Base-by-base conservation (phyloP, 441 rosid genomes). In the Raphanus hybrid region DNA sequence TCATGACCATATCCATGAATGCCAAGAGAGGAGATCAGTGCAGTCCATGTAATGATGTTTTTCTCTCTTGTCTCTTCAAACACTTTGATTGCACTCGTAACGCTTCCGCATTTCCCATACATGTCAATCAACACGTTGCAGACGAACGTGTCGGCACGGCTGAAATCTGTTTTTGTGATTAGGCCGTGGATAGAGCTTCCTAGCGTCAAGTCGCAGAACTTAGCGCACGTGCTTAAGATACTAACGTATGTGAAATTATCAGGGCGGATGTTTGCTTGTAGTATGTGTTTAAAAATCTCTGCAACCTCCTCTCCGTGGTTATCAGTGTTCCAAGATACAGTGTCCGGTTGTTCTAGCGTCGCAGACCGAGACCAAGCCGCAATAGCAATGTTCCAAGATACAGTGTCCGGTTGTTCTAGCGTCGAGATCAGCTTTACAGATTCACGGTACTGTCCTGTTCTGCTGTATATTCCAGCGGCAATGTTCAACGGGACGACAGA, bases 101-200 rank as follows among this genome's bases (percentile, higher is more conserved):
- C 1, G 84, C 82, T 80, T 58, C 97, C 98, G 64, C 97, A 92
- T 84, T 92, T 92, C 82, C 97, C 95, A 77, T 94, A 89, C 97
- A 94, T 91, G 85, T 88, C 91, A 80, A 93, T 83, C 74, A 93
- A 37, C 20, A 89, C 59, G 76, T 94, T 92, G 83, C 85, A 86
- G 26, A 88, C 86, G 60, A 89, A 85, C 55, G 86, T 45, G 78
- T 92, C 98, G 6, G 78, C 83, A 0, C 23, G 37, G 68, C 68
- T 82, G 76, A 83, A 84, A 77, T 87, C 83, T 50, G 76, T 81
- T 85, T 92, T 94, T 78, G 83, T 78, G 73, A 92, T 84, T 60
- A 87, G 74, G 68, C 90, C 70, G n/a, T 92, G 98, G 59, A 94
- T 73, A 60, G 89, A 90, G 84, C 91, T 84, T 26, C 98, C 97